Percentiles rank a stretch among this genome's conserved stretches.
Evolutionary conservation across 208 protist species (phyloP).

Genomic region (Trypanosoma scelopori): DNA sequence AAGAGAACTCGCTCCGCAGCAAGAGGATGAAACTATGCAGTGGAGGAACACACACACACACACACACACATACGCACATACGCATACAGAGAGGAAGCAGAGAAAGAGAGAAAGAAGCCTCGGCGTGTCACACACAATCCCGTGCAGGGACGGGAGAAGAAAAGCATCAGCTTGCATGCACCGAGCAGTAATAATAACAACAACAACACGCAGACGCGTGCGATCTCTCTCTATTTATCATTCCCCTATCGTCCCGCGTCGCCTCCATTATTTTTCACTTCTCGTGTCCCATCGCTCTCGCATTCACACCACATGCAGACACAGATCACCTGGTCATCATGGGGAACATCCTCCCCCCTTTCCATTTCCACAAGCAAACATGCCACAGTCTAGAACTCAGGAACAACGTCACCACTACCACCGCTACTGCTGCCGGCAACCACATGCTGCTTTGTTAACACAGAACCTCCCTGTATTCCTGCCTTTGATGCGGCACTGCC

Average conservation of each 20-base stretch:
- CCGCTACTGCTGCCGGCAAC: constrained; percentile 3
- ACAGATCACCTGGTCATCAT: too few relatives aligned
- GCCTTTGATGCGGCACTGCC: background rate
- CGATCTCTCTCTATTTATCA: too few relatives aligned
- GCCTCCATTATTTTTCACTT: too few relatives aligned
- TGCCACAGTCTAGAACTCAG: constrained; percentile 21
- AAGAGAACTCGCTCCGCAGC: background rate
- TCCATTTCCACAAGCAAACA: too few relatives aligned
- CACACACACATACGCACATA: background rate
- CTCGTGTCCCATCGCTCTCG: background rate
- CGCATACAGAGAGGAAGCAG: too few relatives aligned
- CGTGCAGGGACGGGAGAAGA: background rate
- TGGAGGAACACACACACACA: background rate
- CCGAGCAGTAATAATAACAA: background rate
- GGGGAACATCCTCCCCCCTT: too few relatives aligned
- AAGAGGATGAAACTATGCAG: background rate
- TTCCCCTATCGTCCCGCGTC: too few relatives aligned
- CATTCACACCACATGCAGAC: too few relatives aligned
- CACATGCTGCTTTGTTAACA: background rate
- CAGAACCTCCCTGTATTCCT: background rate
- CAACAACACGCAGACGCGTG: background rate
- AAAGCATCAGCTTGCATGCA: background rate
- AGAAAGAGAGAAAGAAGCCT: too few relatives aligned
- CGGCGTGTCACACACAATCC: background rate
- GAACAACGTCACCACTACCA: constrained; percentile 13